A percentile compares a stretch with the other conserved stretches of the same genome.
These are phyloP conservation scores for Solanum etuberosum DNA, from an alignment of 257 asterid genomes.

Conservation along the genomic window DNA sequence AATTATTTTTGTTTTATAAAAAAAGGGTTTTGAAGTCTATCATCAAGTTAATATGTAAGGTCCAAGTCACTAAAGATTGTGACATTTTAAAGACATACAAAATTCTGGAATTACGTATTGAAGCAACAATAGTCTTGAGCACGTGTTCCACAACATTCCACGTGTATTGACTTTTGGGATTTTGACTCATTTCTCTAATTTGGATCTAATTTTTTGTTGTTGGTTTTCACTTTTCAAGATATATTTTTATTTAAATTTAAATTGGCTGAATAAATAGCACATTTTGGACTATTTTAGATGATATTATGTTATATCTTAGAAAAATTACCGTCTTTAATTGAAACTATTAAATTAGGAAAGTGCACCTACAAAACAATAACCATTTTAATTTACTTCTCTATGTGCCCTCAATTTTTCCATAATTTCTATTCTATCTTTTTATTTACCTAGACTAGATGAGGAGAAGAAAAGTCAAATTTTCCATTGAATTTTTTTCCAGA, in stretches of 20 bases:
- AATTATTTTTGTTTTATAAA: not conserved
- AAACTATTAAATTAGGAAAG: not conserved
- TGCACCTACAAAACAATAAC: not conserved
- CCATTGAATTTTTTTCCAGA: not conserved
- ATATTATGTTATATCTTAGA: not conserved
- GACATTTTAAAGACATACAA: not conserved
- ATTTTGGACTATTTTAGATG: not conserved
- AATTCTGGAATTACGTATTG: not conserved
- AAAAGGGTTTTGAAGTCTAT: not conserved
- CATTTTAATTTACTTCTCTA: not conserved
- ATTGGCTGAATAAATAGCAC: not conserved
- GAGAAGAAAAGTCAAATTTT: not conserved
- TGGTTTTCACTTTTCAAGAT: not conserved
- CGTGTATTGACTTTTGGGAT: not conserved
- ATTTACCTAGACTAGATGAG: not conserved
- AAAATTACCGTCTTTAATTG: not conserved
- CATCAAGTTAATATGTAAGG: not conserved
- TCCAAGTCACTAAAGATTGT: not conserved
- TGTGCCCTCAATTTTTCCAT: not conserved
- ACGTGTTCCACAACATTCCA: not conserved
- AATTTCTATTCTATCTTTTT: not conserved
- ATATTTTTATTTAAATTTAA: not conserved
- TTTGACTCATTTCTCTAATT: not conserved
- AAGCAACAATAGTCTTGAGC: not conserved
- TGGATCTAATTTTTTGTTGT: not conserved